phyloP scores from a whole-genome alignment of 192 early-diverging fungal genomes.

The Linnemannia zychae region DNA sequence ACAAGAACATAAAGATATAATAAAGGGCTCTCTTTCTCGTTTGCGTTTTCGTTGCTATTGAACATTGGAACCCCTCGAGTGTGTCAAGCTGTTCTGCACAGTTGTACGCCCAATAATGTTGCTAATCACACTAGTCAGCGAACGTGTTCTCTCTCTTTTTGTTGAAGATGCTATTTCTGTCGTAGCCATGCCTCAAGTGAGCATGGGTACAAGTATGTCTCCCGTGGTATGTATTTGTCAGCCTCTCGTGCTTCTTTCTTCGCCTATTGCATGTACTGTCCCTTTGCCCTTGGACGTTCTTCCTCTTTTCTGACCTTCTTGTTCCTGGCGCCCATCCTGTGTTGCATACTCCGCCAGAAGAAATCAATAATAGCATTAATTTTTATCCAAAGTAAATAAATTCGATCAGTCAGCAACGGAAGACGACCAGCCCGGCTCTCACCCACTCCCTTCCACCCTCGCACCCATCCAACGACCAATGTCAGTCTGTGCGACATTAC shows the following conservation, averaged over 20 bases:
- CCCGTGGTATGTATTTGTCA: background rate
- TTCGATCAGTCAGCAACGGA: background rate
- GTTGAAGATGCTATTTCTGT: background rate
- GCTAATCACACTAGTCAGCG: no score
- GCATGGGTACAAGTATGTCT: background rate
- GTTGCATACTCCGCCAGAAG: background rate
- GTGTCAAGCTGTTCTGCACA: no score
- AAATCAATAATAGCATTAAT: no score
- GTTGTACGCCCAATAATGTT: no score
- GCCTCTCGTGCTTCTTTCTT: background rate
- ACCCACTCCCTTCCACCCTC: background rate
- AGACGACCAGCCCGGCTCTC: background rate
- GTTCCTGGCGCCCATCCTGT: background rate
- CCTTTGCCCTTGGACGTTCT: no score
- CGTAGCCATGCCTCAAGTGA: background rate
- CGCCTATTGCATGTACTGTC: background rate
- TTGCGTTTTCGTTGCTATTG: no score
- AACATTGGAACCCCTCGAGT: no score
- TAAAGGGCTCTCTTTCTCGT: no score
- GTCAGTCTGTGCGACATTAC: conserved; percentile 4
- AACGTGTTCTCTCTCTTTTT: no score
- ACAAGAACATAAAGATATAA: no score
- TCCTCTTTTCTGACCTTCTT: conserved; percentile 3
- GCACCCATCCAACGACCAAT: background rate
- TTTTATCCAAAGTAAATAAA: background rate